phyloP scores from a whole-genome alignment of 1,284 basidiomycete genomes.

The Phylloboletellus chloephorus region DNA sequence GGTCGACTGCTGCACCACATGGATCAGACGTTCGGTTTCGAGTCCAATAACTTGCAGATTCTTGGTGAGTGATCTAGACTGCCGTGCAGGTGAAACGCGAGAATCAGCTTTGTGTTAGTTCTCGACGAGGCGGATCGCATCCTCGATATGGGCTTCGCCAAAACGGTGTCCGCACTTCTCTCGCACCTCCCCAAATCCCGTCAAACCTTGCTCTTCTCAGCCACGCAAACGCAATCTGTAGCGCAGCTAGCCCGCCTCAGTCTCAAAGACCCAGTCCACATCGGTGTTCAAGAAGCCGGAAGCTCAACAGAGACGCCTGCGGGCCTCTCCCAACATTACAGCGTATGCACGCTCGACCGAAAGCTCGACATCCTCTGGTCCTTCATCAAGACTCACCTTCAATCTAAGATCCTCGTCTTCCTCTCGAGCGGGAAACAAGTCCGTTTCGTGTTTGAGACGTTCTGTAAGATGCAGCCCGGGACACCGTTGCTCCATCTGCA shows the following conservation, averaged over 20 bases:
- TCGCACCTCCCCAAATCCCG: slow-evolving; percentile 80
- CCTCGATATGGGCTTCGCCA: slow-evolving; percentile 93
- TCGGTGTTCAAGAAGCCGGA: slow-evolving; percentile 57
- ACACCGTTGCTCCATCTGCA: slow-evolving; percentile 88
- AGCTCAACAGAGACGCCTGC: slow-evolving; percentile 49
- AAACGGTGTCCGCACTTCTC: slow-evolving; percentile 86
- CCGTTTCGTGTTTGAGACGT: slow-evolving; percentile 94
- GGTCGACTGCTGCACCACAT: slow-evolving; percentile 95
- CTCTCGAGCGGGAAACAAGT: slow-evolving; percentile 96
- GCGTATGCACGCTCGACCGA: slow-evolving; percentile 76
- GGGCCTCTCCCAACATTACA: slow-evolving; percentile 88
- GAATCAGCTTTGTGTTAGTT: slow-evolving; percentile 43
- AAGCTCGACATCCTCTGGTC: slow-evolving; percentile 93
- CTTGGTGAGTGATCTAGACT: slow-evolving; percentile 55
- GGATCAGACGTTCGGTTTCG: slow-evolving; percentile 96
- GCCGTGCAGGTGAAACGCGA: neutral
- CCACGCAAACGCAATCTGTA: slow-evolving; percentile 92
- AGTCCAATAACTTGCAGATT: slow-evolving; percentile 84
- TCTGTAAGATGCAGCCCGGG: slow-evolving; percentile 93
- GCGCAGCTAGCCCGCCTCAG: slow-evolving; percentile 87
- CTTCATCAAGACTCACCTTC: slow-evolving; percentile 93
- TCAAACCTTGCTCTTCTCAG: slow-evolving; percentile 95
- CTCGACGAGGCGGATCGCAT: slow-evolving; percentile 97
- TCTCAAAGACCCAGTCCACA: slow-evolving; percentile 76
- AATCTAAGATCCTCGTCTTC: slow-evolving; percentile 91